A percentile compares a stretch with the other conserved stretches of the same genome.
These are phyloP conservation scores for Discostella stelligeroides DNA, from an alignment of 108 stramenopile genomes.

Conservation along the genomic window DNA sequence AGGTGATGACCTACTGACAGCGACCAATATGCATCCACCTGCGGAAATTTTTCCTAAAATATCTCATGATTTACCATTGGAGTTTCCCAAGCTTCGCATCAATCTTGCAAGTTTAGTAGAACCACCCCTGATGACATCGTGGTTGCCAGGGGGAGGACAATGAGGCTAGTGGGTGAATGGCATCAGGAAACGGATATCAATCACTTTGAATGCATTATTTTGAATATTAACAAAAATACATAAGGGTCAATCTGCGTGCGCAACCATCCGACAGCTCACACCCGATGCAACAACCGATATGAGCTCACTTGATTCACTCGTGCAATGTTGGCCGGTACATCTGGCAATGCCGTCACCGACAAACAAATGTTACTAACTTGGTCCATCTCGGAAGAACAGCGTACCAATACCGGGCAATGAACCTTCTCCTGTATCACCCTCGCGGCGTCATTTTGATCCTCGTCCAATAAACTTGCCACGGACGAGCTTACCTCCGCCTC, in stretches of 20 bases:
- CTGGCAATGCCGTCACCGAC: conserved; percentile 1
- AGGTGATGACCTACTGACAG: background rate
- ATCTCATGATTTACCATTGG: conserved; percentile 18
- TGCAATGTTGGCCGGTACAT: conserved; percentile 9
- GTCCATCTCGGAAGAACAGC: conserved; percentile 65
- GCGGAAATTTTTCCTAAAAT: background rate
- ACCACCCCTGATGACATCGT: conserved; percentile 38
- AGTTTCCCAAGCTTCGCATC: conserved; percentile 33
- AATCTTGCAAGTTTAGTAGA: conserved; percentile 42
- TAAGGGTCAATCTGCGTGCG: too few relatives aligned
- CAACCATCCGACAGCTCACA: background rate
- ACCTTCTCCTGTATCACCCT: conserved; percentile 24
- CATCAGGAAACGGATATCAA: background rate
- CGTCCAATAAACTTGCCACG: conserved; percentile 9
- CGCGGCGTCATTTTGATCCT: background rate
- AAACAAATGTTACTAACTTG: conserved; percentile 57
- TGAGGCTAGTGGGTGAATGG: too few relatives aligned
- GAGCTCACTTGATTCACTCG: background rate
- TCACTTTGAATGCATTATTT: too few relatives aligned
- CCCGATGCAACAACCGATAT: conserved; percentile 7
- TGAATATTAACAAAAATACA: too few relatives aligned
- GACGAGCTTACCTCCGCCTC: conserved; percentile 44
- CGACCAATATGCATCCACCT: background rate
- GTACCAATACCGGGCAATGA: conserved; percentile 67
- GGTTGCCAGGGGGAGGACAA: conserved; percentile 39